phyloP scores from a whole-genome alignment of 202 grass and related monocot species.

The Elaeis oleifera region DNA sequence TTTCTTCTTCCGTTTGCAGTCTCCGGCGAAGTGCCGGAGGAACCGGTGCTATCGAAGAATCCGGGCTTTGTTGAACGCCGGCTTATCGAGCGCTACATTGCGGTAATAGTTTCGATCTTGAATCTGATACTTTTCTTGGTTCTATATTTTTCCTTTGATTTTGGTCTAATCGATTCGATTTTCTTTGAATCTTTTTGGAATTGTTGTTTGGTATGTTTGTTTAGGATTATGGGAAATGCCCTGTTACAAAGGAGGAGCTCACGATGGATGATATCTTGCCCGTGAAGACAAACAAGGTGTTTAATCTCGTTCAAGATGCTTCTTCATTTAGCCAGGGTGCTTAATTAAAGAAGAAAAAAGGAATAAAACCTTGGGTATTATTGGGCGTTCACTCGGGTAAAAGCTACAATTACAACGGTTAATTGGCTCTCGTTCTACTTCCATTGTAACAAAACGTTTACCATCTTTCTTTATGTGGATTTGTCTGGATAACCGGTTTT shows the following conservation, averaged over 20 bases:
- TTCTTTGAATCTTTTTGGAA: too few species aligned
- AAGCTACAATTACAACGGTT: too few species aligned
- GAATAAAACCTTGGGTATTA: too few species aligned
- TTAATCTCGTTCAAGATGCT: background rate
- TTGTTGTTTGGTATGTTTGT: background rate
- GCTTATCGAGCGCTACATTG: conserved; percentile 76
- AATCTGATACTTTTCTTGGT: background rate
- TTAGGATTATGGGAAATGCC: conserved; percentile 87
- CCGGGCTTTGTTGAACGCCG: conserved; percentile 87
- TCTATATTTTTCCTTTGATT: background rate
- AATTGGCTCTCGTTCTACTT: too few species aligned
- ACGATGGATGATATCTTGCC: conserved; percentile 70
- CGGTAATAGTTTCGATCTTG: conserved; percentile 28
- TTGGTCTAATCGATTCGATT: too few species aligned
- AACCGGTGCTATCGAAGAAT: conserved; percentile 95
- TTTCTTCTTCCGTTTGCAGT: conserved; percentile 29
- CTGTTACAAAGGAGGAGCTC: conserved; percentile 90
- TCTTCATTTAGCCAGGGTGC: background rate
- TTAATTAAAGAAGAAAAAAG: too few species aligned
- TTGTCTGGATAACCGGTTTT: too few species aligned
- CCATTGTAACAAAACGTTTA: too few species aligned
- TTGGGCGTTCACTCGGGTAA: too few species aligned
- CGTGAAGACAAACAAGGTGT: conserved; percentile 97
- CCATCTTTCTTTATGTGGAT: too few species aligned
- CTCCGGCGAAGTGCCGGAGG: conserved; percentile 92